Evolutionary conservation across 192 early-diverging fungal genomes (phyloP).

Genomic region (Obelidium mucronatum): DNA sequence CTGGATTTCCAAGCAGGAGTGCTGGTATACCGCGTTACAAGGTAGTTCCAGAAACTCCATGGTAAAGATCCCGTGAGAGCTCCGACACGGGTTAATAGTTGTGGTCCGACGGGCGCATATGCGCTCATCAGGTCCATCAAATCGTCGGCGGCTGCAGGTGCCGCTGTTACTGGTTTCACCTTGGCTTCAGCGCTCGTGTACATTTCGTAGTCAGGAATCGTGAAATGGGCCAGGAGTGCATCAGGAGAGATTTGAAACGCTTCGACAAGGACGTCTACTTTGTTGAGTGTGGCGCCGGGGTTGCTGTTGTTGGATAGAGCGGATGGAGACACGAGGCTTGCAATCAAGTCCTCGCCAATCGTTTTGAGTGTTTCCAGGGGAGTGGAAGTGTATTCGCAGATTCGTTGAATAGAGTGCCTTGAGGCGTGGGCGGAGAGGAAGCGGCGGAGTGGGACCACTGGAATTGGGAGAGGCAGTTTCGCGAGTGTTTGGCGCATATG

Average conservation of each 20-base stretch:
- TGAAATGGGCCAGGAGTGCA: background rate
- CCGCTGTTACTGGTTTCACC: background rate
- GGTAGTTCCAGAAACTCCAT: conserved; percentile 31
- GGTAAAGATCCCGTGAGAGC: conserved; percentile 1
- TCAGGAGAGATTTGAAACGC: conserved; percentile 10
- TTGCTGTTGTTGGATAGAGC: background rate
- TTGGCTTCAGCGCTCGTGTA: background rate
- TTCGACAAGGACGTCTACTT: conserved; percentile 11
- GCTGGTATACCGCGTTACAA: conserved; percentile 16
- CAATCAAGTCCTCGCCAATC: conserved; percentile 9
- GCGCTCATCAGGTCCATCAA: conserved; percentile 19
- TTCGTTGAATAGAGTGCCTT: background rate
- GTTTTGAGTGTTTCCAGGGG: background rate
- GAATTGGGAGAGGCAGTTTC: conserved; percentile 18
- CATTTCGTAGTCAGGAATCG: background rate
- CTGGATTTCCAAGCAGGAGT: conserved; percentile 12
- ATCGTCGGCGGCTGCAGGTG: conserved; percentile 10
- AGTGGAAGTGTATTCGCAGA: conserved; percentile 14
- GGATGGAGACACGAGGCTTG: conserved; percentile 9
- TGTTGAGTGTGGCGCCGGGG: background rate
- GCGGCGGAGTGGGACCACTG: conserved; percentile 6
- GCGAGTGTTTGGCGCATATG: conserved; percentile 21
- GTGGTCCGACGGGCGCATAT: conserved; percentile 4
- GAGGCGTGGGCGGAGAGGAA: conserved; percentile 8
- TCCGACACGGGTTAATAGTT: conserved; percentile 19